Base-by-base conservation (phyloP, 2,329 filamentous ascomycete genomes). In the Aspergillus unguis region DNA sequence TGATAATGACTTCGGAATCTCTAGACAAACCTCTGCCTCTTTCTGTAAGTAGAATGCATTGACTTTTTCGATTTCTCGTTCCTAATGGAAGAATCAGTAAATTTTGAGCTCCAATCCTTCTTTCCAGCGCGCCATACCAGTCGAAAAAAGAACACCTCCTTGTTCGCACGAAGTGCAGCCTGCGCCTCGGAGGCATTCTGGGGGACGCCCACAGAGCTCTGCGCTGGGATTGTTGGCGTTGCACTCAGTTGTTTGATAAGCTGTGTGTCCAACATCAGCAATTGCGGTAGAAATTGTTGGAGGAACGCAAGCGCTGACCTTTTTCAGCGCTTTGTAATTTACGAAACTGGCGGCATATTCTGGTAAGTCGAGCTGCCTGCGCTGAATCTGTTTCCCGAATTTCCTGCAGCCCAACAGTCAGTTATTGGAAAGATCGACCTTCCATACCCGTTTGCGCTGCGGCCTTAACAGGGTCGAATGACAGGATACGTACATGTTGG, bases 281-380 rank as follows among this genome's bases (percentile, higher is more conserved):
- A 31, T 17, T 6, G 17, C 33, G 28, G 27, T 38, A 11, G 44
- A 28, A 11, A 44, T 9, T 4, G 45, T 36, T 48, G 10, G 29
- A 55, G 40, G 37, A 44, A n/a, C 29, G 17, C 11, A 25, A 28
- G 5, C 35, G 48, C 59, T 5, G 48, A 95, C 94, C 90, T 97
- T 97, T 76, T 99, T 99, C 64, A 99, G 80, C 55, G 91, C 92
- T 78, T 99, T 99, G 80, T 99, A 99, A 76, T 99, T 96, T 65
- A 97, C 92, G 71, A 99, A 99, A 75, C 92, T 96, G 60, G 92
- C 91, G 57, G 94, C 92, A 86, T 99, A 99, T 82, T 99, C 94
- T 55, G 94, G 94, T 55, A 99, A 92, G 73, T 99, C 94, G 67
- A 99, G 89, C 82, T 99, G 94, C 71, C 92, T 87, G 80, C 96